Conservation (phyloP, 78 protist genomes). For the Blattamonas nauphoetae region DNA sequence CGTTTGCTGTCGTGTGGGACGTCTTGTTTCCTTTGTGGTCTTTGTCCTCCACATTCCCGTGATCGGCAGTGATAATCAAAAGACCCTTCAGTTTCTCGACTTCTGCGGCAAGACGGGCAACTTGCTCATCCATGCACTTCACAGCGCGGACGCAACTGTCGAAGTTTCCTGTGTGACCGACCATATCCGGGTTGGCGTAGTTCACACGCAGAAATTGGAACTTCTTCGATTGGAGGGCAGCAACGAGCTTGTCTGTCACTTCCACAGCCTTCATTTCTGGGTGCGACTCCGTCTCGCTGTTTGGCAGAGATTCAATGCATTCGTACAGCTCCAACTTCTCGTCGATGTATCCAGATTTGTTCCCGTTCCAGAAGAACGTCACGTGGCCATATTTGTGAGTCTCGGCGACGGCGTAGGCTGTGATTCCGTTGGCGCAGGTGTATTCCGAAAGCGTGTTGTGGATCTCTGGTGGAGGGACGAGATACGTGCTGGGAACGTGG, state of each 20-base stretch:
- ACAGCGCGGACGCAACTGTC: conserved; percentile 8
- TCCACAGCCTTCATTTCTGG: conserved; percentile 56
- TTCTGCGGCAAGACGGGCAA: conserved; percentile 7
- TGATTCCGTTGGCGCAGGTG: background rate
- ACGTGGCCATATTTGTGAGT: conserved; percentile 63
- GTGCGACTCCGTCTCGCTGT: conserved; percentile 10
- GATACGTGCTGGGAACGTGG: conserved; percentile 28
- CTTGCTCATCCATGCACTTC: conserved; percentile 30
- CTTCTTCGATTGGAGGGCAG: conserved; percentile 3
- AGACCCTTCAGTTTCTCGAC: conserved; percentile 14
- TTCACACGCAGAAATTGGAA: conserved; percentile 34
- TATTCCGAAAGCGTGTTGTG: background rate
- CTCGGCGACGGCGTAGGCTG: conserved; percentile 39
- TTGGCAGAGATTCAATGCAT: conserved; percentile 3
- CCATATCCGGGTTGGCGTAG: conserved; percentile 63
- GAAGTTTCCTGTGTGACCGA: conserved; percentile 56
- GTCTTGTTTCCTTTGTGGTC: conserved; percentile 11
- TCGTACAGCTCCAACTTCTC: conserved; percentile 11
- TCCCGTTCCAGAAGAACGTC: conserved; percentile 64
- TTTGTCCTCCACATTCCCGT: conserved; percentile 55
- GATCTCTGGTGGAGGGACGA: conserved; percentile 28
- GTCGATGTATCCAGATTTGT: conserved; percentile 29
- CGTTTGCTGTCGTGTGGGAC: conserved; percentile 33
- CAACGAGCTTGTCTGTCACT: conserved; percentile 36
- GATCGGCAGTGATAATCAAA: conserved; percentile 45